These are phyloP conservation scores for Hygrophila difformis DNA, from an alignment of 257 asterid genomes.

Conservation along the genomic window DNA sequence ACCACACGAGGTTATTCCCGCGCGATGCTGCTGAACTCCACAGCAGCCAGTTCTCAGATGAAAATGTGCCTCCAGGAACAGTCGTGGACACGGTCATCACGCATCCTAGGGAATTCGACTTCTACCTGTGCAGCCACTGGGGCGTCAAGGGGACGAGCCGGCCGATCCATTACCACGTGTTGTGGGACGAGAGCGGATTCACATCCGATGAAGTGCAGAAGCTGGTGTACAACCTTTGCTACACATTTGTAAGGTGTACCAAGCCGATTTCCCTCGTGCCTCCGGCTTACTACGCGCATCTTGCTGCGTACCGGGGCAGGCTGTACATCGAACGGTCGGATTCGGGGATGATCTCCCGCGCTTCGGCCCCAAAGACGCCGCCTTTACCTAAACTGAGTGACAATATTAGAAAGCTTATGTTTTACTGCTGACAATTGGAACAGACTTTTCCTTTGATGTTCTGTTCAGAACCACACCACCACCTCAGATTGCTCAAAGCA, in stretches of 20 bases:
- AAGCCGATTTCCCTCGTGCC: slow-evolving; percentile 95
- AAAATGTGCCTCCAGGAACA: slow-evolving; percentile 81
- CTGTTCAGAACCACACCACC: too few species aligned
- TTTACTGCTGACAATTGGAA: slow-evolving; percentile 56
- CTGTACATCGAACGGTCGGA: slow-evolving; percentile 40
- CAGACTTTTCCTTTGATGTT: not conserved
- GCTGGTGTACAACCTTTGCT: slow-evolving; percentile 85
- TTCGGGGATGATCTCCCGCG: slow-evolving; percentile 31
- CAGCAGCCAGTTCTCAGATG: slow-evolving; percentile 27
- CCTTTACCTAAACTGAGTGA: slow-evolving; percentile 84
- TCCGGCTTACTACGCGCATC: slow-evolving; percentile 88
- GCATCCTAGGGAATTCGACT: slow-evolving; percentile 71
- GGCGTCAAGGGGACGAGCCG: slow-evolving; percentile 93
- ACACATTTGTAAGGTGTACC: slow-evolving; percentile 89
- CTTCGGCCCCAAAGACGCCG: slow-evolving; percentile 46
- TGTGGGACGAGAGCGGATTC: slow-evolving; percentile 69
- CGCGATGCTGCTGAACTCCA: slow-evolving; percentile 24
- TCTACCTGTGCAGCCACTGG: slow-evolving; percentile 81
- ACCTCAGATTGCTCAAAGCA: not conserved
- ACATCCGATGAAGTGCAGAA: slow-evolving; percentile 87
- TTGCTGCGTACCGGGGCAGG: slow-evolving; percentile 87
- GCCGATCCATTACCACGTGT: slow-evolving; percentile 82
- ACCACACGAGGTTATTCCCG: slow-evolving; percentile 78
- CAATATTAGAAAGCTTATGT: slow-evolving; percentile 80
- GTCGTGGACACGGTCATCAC: slow-evolving; percentile 85